A percentile compares a stretch with the other conserved stretches of the same genome.
Conservation (phyloP, 352 stramenopile genomes). For the Phytophthora fragariae region DNA sequence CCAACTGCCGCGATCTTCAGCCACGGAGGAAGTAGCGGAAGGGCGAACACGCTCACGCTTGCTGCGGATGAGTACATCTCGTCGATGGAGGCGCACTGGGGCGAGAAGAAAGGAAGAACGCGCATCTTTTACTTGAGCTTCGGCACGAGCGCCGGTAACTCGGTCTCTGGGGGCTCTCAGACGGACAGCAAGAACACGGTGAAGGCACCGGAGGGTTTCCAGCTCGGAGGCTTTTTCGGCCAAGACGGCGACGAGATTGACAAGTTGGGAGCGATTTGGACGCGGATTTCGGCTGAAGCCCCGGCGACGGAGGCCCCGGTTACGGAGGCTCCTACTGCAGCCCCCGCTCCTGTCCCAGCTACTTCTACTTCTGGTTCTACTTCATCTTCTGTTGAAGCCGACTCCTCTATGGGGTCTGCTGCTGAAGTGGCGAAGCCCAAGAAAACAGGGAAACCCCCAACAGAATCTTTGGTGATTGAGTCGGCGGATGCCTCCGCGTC, state of each 20-base stretch:
- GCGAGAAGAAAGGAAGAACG: conserved; percentile 22
- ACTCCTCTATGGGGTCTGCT: too few relatives aligned
- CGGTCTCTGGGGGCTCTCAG: conserved; percentile 17
- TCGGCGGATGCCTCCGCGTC: too few relatives aligned
- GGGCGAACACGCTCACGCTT: not conserved
- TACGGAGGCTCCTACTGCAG: not conserved
- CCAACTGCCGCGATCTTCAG: conserved; percentile 29
- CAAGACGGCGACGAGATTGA: conserved; percentile 31
- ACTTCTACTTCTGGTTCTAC: not conserved
- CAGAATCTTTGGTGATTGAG: too few relatives aligned
- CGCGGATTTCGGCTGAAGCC: conserved; percentile 24
- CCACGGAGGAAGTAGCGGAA: conserved; percentile 32
- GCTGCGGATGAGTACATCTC: conserved; percentile 24
- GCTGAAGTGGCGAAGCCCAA: too few relatives aligned
- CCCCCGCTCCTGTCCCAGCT: not conserved
- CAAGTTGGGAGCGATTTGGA: conserved; percentile 36
- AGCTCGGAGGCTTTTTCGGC: conserved; percentile 40
- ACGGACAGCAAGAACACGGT: conserved; percentile 31
- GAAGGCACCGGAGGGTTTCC: conserved; percentile 33
- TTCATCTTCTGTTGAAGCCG: not conserved
- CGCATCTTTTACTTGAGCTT: conserved; percentile 36
- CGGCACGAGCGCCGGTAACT: conserved; percentile 28
- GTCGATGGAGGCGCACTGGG: conserved; percentile 43
- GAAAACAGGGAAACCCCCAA: too few relatives aligned
- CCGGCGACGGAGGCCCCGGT: not conserved